Percentiles rank a stretch among this genome's conserved stretches.
Conservation (phyloP, 1,284 basidiomycete species). For the Pascua sp. region DNA sequence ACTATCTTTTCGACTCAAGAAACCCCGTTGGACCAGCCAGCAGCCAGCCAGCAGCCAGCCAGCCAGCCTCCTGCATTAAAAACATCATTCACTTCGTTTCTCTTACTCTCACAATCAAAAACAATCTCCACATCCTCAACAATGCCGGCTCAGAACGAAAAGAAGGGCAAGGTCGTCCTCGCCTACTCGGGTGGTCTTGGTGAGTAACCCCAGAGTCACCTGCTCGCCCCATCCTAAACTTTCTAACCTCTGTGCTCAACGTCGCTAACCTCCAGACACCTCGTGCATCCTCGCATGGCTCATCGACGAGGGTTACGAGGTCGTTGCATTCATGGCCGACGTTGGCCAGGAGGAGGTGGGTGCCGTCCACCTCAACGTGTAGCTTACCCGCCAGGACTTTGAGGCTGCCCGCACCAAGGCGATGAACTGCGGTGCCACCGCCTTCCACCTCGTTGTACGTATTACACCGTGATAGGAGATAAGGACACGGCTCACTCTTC, state of each 20-base stretch:
- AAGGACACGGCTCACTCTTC: not conserved
- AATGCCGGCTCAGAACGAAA: constrained; percentile 32
- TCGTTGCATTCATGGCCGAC: constrained; percentile 97
- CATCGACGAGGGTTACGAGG: constrained; percentile 96
- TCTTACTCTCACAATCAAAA: not conserved
- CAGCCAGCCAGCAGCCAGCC: too few relatives aligned
- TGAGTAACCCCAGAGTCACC: constrained; percentile 51
- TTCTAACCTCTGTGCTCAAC: not conserved
- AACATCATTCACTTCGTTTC: not conserved
- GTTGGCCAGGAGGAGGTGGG: constrained; percentile 93
- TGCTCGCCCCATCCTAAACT: not conserved
- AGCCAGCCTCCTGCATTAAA: not conserved
- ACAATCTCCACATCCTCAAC: constrained; percentile 2
- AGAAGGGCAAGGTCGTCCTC: constrained; percentile 51
- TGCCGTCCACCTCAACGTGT: not conserved
- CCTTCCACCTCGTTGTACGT: constrained; percentile 83
- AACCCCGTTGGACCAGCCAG: too few relatives aligned
- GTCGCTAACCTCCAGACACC: constrained; percentile 62
- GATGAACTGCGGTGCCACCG: constrained; percentile 85
- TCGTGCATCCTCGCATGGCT: constrained; percentile 96
- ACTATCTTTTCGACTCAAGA: too few relatives aligned
- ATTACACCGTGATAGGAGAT: not conserved
- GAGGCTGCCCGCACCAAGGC: constrained; percentile 90
- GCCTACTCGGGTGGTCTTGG: constrained; percentile 98
- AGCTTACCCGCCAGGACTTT: constrained; percentile 66